phyloP scores from a whole-genome alignment of 2,329 filamentous ascomycete genomes.

The Tolypocladium cylindrosporum region DNA sequence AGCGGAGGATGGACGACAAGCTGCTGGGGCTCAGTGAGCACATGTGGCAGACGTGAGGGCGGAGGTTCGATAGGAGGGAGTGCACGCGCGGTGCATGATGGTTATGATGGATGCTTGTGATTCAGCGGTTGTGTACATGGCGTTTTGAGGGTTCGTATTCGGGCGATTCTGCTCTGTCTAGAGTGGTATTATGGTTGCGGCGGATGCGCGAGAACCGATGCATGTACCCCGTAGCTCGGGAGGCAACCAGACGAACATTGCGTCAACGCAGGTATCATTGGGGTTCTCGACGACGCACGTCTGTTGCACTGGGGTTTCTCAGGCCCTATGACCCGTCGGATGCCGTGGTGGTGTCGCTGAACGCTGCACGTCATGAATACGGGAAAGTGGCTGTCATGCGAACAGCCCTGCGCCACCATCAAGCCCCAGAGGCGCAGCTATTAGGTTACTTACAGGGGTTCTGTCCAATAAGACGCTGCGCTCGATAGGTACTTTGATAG shows the following conservation, averaged over 20 bases:
- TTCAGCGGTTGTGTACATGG: neutral
- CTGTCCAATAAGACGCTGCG: too few species aligned
- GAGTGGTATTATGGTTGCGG: neutral
- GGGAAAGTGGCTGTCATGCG: neutral
- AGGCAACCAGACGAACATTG: neutral
- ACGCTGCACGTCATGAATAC: neutral
- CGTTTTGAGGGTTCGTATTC: neutral
- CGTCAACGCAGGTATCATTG: neutral
- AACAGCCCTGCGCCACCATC: neutral
- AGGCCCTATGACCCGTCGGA: too few species aligned
- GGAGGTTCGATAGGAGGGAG: neutral
- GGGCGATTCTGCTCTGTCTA: neutral
- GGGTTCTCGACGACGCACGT: too few species aligned
- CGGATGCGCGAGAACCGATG: neutral
- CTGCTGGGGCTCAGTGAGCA: conserved; percentile 60
- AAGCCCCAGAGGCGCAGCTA: neutral
- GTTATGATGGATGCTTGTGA: neutral
- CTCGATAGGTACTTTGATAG: too few species aligned
- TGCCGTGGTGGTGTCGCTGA: neutral
- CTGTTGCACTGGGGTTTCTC: too few species aligned
- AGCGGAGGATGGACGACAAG: conserved; percentile 61
- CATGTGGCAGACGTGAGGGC: conserved; percentile 48
- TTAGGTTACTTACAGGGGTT: too few species aligned
- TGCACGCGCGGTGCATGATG: neutral
- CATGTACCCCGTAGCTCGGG: neutral